Percentiles rank a stretch among this genome's conserved stretches.
These are phyloP conservation scores for Ascochyta koolunga DNA, from an alignment of 2,329 filamentous ascomycete species.

Conservation along the genomic window DNA sequence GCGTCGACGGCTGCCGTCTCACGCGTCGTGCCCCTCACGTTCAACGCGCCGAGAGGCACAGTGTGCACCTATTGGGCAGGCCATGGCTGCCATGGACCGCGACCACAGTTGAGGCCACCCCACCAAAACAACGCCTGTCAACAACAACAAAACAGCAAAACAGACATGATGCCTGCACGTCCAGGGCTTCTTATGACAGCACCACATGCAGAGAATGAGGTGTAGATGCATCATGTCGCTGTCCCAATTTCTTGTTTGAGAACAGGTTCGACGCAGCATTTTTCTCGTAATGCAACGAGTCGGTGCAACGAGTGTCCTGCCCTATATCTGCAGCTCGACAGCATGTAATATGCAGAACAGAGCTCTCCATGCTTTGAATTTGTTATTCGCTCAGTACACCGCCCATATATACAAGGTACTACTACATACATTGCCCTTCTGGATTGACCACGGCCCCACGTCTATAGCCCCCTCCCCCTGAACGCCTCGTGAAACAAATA, in stretches of 20 bases:
- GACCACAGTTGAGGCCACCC: neutral
- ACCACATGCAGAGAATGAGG: neutral
- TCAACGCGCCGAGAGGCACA: slow-evolving; percentile 18
- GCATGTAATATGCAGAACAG: no score
- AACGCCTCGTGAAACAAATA: neutral
- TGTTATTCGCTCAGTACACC: neutral
- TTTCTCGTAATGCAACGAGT: no score
- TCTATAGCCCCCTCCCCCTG: neutral
- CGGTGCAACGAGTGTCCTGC: no score
- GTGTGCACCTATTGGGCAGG: slow-evolving; percentile 24
- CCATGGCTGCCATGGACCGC: neutral
- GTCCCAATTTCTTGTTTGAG: no score
- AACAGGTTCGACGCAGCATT: no score
- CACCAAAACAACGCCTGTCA: neutral
- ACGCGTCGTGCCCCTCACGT: slow-evolving; percentile 25
- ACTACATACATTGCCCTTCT: neutral
- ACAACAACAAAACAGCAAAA: slow-evolving; percentile 4
- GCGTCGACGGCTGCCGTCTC: slow-evolving; percentile 21
- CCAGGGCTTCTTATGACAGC: neutral
- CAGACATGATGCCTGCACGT: slow-evolving; percentile 7
- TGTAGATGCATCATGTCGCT: no score
- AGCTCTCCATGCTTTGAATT: no score
- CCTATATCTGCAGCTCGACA: no score
- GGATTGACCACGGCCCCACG: no score
- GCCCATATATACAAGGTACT: neutral